Evolutionary conservation across 139 green algal genomes (phyloP).

Genomic region (Chlamydomonas sphaeroides): DNA sequence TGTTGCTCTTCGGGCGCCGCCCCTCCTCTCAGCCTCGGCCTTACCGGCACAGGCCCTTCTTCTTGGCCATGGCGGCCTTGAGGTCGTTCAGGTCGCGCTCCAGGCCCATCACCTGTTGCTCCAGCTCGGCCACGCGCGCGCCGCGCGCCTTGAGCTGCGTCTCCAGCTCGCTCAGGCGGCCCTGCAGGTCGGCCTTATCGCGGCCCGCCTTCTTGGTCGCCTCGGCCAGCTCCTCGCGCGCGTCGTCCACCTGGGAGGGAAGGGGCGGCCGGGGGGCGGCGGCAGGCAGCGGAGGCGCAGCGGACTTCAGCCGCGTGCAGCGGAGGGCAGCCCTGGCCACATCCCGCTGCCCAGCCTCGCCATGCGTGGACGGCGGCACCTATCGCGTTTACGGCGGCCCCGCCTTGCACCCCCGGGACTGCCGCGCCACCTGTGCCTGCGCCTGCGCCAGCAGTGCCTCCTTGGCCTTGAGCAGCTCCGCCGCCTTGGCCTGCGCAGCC

Average conservation of each 20-base stretch:
- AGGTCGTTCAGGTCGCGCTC: slow-evolving; percentile 18
- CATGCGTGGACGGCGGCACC: too few relatives aligned
- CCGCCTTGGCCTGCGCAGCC: neutral
- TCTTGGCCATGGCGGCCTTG: slow-evolving; percentile 5
- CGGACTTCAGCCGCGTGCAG: too few relatives aligned
- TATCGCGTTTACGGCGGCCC: too few relatives aligned
- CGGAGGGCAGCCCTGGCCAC: too few relatives aligned
- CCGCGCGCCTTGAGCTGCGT: neutral
- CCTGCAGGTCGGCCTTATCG: neutral
- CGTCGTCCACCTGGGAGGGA: neutral
- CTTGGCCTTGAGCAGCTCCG: slow-evolving; percentile 21
- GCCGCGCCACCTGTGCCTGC: too few relatives aligned
- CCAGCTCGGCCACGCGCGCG: neutral
- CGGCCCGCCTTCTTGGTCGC: neutral
- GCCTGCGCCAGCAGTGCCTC: neutral
- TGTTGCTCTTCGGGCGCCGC: too few relatives aligned
- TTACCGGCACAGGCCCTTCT: slow-evolving; percentile 19
- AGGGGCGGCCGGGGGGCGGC: too few relatives aligned
- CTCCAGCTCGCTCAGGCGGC: neutral
- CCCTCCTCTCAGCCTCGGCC: too few relatives aligned
- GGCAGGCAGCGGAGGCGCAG: too few relatives aligned
- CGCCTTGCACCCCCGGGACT: too few relatives aligned
- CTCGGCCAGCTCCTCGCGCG: neutral
- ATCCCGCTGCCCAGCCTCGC: too few relatives aligned
- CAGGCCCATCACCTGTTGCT: slow-evolving; percentile 21